Evolutionary conservation across 345 rosid genomes (phyloP).

Genomic region (Isatis tinctoria): DNA sequence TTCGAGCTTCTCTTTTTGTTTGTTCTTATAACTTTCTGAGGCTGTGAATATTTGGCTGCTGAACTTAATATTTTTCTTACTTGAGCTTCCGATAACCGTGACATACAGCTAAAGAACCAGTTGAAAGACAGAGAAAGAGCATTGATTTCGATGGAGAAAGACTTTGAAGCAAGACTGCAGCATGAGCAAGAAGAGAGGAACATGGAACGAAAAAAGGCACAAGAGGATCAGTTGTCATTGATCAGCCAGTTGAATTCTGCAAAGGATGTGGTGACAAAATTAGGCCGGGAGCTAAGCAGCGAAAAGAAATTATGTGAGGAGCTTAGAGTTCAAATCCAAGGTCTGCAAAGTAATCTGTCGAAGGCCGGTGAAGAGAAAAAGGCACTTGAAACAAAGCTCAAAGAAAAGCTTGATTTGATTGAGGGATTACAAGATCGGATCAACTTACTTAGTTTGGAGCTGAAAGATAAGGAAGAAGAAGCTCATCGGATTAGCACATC

Average conservation of each 20-base stretch:
- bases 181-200: conserved; percentile 58
- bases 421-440: conserved; percentile 54
- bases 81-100: background rate
- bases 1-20: background rate
- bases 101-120: conserved; percentile 53
- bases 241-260: conserved; percentile 59
- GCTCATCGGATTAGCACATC: conserved; percentile 44
- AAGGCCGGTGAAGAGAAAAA: conserved; percentile 56
- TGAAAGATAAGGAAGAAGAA: conserved; percentile 56
- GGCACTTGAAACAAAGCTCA: conserved; percentile 52
- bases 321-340: conserved; percentile 46
- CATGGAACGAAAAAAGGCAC: conserved; percentile 44
- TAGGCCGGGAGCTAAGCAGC: conserved; percentile 69
- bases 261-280: conserved; percentile 46
- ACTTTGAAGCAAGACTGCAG: conserved; percentile 51
- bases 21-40: background rate
- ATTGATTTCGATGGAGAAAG: conserved; percentile 46
- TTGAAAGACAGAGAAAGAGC: conserved; percentile 70
- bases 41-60: background rate
- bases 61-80: background rate
- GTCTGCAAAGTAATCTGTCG: conserved; percentile 47
- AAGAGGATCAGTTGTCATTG: conserved; percentile 56
- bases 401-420: conserved; percentile 46
- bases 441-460: conserved; percentile 53
- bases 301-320: conserved; percentile 55